phyloP scores from a whole-genome alignment of 2,329 filamentous ascomycete species.

The Chaetomium olivaceum region DNA sequence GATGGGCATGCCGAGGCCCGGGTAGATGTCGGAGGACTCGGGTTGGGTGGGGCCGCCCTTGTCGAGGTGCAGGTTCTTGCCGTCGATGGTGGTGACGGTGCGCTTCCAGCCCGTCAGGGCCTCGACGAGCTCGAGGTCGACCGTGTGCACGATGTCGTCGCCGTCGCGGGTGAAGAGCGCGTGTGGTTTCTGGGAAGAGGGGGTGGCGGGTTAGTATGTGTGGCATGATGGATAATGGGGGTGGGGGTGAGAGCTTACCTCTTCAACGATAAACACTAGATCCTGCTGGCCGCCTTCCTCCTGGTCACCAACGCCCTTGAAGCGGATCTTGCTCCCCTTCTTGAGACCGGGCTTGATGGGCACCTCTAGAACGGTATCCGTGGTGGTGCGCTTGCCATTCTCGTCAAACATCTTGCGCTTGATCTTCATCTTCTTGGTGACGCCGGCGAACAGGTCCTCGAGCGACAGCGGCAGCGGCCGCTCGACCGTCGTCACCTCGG shows the following conservation, averaged over 20 bases:
- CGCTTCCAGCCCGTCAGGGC: constrained; percentile 90
- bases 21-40: constrained; percentile 77
- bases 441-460: constrained; percentile 85
- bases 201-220: constrained; percentile 43
- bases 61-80: constrained; percentile 76
- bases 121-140: constrained; percentile 88
- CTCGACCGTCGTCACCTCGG: constrained; percentile 89
- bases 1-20: constrained; percentile 88
- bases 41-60: constrained; percentile 84
- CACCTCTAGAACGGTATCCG: constrained; percentile 89
- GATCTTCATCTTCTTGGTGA: constrained; percentile 96
- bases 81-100: constrained; percentile 91
- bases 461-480: constrained; percentile 76
- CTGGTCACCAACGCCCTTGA: constrained; percentile 95
- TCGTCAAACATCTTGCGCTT: constrained; percentile 94
- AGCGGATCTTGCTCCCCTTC: constrained; percentile 98
- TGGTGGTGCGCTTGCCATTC: constrained; percentile 77
- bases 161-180: constrained; percentile 81
- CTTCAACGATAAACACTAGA: constrained; percentile 89
- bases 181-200: constrained; percentile 70
- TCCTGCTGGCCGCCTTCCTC: constrained; percentile 96
- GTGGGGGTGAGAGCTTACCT: constrained; percentile 63
- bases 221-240: neutral
- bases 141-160: constrained; percentile 76
- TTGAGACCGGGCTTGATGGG: constrained; percentile 95